phyloP scores from a whole-genome alignment of 306 rosid species.

The Cicer cuneatum region DNA sequence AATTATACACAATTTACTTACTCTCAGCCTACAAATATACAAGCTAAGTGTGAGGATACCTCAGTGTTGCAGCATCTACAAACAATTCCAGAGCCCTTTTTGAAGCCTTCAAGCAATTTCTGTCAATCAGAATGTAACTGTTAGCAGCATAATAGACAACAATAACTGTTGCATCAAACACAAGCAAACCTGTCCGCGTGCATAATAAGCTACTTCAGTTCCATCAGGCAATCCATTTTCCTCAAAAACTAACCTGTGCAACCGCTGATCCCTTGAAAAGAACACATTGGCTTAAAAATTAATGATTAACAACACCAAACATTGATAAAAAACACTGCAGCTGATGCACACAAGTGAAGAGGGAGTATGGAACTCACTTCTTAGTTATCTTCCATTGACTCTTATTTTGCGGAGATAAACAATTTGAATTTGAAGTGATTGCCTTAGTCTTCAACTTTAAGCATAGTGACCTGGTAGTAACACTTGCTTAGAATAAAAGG shows the following conservation, averaged over 20 bases:
- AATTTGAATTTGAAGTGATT: conserved; percentile 50
- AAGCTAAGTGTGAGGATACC: conserved; percentile 57
- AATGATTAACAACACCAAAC: conserved; percentile 34
- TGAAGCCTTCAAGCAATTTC: conserved; percentile 94
- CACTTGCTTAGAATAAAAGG: conserved; percentile 36
- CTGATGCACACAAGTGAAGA: conserved; percentile 29
- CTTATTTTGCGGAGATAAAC: conserved; percentile 60
- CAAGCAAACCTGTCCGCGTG: conserved; percentile 80
- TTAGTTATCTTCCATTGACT: conserved; percentile 82
- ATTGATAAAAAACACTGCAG: conserved; percentile 32
- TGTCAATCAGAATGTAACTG: conserved; percentile 47
- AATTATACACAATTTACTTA: conserved; percentile 32
- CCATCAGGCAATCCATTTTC: conserved; percentile 94
- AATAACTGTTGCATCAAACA: conserved; percentile 33
- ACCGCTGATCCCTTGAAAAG: conserved; percentile 79
- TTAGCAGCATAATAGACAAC: conserved; percentile 38
- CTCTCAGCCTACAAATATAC: conserved; percentile 15
- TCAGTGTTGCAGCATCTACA: conserved; percentile 87
- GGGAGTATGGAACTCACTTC: conserved; percentile 56
- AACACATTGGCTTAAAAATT: conserved; percentile 33
- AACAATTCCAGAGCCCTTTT: conserved; percentile 85
- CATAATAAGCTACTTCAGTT: conserved; percentile 95
- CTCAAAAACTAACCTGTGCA: conserved; percentile 94
- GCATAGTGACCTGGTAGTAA: conserved; percentile 58
- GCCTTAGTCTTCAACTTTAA: conserved; percentile 54